Evolutionary conservation across 768 basidiomycete genomes (phyloP), one percentile per base, ranked within the genome.

Genomic region (Boletales sp.): DNA sequence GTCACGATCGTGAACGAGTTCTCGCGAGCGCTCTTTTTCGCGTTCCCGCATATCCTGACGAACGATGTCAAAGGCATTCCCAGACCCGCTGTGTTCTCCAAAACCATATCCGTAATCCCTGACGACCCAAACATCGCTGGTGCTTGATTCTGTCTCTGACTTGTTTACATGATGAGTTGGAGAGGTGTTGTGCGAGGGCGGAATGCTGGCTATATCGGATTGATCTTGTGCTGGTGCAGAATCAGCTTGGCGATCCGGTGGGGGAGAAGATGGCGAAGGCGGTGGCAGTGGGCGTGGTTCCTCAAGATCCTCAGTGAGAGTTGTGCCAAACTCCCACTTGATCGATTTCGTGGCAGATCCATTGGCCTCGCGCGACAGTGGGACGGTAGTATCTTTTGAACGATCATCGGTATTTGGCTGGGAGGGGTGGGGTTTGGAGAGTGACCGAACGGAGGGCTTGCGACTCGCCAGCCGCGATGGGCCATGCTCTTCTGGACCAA

Each of bases 31-130:
- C 24, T 52, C 56, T 43, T 41, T 53, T 57, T 62, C 66, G 45
- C 57, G 66, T 38, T 63, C 64, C 47, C 60, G 62, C 51, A 55
- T 68, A 59, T 58, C 67, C 63, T 48, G 58, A 19, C 65, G 69
- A 5, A 56, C 50, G 9, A 66, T 50, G 1, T 62, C 53, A 1
- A 65, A 56, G 2, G 68, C 66, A 27, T 72, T 69, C 4, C 71
- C 72, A 4, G 54, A 55, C 5, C 71, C 73, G 52, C 72, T 70
- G 10, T 65, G 63, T 12, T 70, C 65, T 1, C 84, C 84, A 53
- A 86, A 86, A 5, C 84, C 83, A 58, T 69, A 86, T 9, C 85
- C 84, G 48, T 74, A 85, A 57, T 86, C 75, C 52, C 73, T 77
- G 39, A 86, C 84, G 48, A 75, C 74, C 63, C 77, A 79, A 11